Base-by-base conservation (phyloP, 2,329 filamentous ascomycete species). In the Alternaria conjuncta region DNA sequence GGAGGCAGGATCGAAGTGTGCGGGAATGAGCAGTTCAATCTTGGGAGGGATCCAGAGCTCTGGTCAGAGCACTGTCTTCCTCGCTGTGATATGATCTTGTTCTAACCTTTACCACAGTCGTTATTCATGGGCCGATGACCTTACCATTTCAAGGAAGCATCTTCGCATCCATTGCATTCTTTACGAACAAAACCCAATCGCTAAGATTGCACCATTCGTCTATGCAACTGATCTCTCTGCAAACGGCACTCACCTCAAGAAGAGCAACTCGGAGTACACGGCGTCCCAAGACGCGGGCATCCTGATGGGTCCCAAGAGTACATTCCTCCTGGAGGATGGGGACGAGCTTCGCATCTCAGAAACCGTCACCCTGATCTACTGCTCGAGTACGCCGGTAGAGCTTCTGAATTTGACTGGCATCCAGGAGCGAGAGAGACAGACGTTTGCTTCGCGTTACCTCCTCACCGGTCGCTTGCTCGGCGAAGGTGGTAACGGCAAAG, bases 381-480 rank as follows among this genome's bases (percentile, higher is more conserved):
- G 56, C n/a, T 65, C 71, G 5, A 47, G 45, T 0, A 55, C 53
- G 5, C 54, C 50, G 1, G 55, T 61, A 6, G 51, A 69, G 28
- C 63, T 67, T 6, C 45, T 45, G 18, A 23, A 55, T 3, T 55
- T 79, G n/a, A 73, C 71, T 0, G 18, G 44, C 2, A 63, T 67
- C 4, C 78, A 80, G 59, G 51, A 74, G 41, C 80, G 81, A 61
- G 74, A 79, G 20, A 70, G 72, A 23, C 80, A 84, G 56, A 70
- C 78, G 6, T 87, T 90, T 62, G 64, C 75, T 3, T 73, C 84
- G 45, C 79, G 80, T 11, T 90, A 84, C 68, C 69, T 76, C 3
- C 78, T 90, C 26, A 85, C 81, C 1, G 74, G 82, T 44, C 83
- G 84, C 10, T 73, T 83, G 3, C 80, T 90, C 23, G 88, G 89